A percentile compares a stretch with the other conserved stretches of the same genome.
phyloP scores from a whole-genome alignment of 345 rosid genomes.

The Boechera retrofracta region DNA sequence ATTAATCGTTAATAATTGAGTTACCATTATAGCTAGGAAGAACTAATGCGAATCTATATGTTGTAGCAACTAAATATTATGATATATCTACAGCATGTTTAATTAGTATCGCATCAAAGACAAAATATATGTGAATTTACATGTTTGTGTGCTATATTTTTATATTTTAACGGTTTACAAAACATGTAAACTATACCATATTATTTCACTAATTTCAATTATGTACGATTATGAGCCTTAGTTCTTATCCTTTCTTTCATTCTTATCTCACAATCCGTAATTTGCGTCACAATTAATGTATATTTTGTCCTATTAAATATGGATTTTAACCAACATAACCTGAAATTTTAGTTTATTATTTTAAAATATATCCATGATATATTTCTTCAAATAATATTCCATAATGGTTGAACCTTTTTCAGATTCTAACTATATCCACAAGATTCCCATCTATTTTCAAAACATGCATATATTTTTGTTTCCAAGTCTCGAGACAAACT shows the following conservation, averaged over 20 bases:
- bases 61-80: not conserved
- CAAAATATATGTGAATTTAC: not conserved
- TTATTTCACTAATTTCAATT: not conserved
- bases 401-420: not conserved
- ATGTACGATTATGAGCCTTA: not conserved
- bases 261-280: not conserved
- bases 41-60: not conserved
- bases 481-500: too few species aligned
- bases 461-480: not conserved
- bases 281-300: not conserved
- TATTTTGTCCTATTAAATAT: not conserved
- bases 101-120: not conserved
- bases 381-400: not conserved
- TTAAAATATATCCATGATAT: not conserved
- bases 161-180: not conserved
- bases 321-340: not conserved
- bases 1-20: not conserved
- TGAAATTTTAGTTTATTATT: not conserved
- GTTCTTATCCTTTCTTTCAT: not conserved
- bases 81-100: not conserved
- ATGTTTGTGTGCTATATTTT: not conserved
- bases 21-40: not conserved
- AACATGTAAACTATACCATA: slow-evolving; percentile 2
- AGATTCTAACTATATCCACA: not conserved
- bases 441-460: not conserved